These are phyloP conservation scores for Aspergillus floridensis DNA, from an alignment of 2,329 filamentous ascomycete species.

Conservation along the genomic window DNA sequence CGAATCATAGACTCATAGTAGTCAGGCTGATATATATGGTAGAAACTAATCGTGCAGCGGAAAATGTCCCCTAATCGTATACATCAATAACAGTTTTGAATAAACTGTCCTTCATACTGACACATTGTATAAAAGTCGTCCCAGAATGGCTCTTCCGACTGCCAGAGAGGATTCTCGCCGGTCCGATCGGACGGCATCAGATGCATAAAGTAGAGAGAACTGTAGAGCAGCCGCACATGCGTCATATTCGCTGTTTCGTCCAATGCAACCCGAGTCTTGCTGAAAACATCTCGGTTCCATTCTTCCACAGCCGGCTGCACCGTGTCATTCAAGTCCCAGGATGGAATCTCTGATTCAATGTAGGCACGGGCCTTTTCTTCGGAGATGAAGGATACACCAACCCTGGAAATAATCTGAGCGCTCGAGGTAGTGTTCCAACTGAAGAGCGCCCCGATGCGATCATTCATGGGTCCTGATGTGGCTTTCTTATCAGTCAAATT, in stretches of 20 bases:
- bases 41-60: conserved; percentile 63
- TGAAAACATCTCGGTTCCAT: conserved; percentile 59
- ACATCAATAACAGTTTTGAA: conserved; percentile 12
- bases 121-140: conserved; percentile 64
- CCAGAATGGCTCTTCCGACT: conserved; percentile 64
- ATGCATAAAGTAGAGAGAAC: conserved; percentile 60
- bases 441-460: conserved; percentile 61
- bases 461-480: conserved; percentile 51
- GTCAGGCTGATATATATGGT: conserved; percentile 63
- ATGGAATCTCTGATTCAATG: conserved; percentile 63
- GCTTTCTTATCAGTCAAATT: conserved; percentile 48
- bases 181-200: conserved; percentile 68
- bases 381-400: conserved; percentile 68
- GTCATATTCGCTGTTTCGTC: conserved; percentile 31
- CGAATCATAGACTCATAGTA: conserved; percentile 66
- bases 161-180: conserved; percentile 67
- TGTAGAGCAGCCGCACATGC: conserved; percentile 30
- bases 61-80: conserved; percentile 57
- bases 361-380: conserved; percentile 61
- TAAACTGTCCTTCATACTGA: conserved; percentile 23
- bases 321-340: conserved; percentile 58
- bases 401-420: conserved; percentile 57
- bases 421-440: conserved; percentile 54
- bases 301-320: conserved; percentile 51
- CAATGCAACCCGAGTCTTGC: conserved; percentile 41